These are phyloP conservation scores for Earliella scabrosa DNA, from an alignment of 1,284 basidiomycete species.

Conservation along the genomic window DNA sequence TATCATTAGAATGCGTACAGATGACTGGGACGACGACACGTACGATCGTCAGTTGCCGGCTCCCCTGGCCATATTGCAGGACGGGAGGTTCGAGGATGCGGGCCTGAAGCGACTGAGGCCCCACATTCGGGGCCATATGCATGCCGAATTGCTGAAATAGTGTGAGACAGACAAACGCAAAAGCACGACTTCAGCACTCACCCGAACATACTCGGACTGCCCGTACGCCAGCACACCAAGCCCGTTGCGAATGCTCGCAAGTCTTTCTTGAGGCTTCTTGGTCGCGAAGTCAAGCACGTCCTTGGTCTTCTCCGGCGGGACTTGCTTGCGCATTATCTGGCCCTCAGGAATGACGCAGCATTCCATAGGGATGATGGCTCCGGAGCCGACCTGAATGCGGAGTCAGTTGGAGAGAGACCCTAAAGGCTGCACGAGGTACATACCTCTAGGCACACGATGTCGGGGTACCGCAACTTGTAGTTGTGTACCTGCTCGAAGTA, in stretches of 20 bases:
- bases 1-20: no score
- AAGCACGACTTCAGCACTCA: slow-evolving; percentile 14
- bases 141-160: slow-evolving; percentile 57
- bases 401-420: background rate
- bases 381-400: slow-evolving; percentile 57
- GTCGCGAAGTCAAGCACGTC: slow-evolving; percentile 75
- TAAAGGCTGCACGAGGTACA: no score
- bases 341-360: slow-evolving; percentile 66
- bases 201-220: slow-evolving; percentile 71
- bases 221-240: slow-evolving; percentile 67
- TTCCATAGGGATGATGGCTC: slow-evolving; percentile 72
- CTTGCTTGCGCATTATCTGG: slow-evolving; percentile 76
- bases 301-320: slow-evolving; percentile 69
- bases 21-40: no score
- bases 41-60: slow-evolving; percentile 56
- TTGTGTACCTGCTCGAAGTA: slow-evolving; percentile 62
- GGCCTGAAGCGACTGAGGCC: slow-evolving; percentile 58
- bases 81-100: slow-evolving; percentile 64
- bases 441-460: slow-evolving; percentile 69
- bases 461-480: slow-evolving; percentile 55
- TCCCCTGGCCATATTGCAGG: slow-evolving; percentile 60
- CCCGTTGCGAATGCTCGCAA: slow-evolving; percentile 60
- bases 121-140: slow-evolving; percentile 49
- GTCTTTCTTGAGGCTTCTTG: slow-evolving; percentile 63
- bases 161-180: slow-evolving; percentile 1